Evolutionary conservation across 805 yeast species (phyloP), one percentile per base, ranked within the genome.

Genomic region (Candida parachauliodes): DNA sequence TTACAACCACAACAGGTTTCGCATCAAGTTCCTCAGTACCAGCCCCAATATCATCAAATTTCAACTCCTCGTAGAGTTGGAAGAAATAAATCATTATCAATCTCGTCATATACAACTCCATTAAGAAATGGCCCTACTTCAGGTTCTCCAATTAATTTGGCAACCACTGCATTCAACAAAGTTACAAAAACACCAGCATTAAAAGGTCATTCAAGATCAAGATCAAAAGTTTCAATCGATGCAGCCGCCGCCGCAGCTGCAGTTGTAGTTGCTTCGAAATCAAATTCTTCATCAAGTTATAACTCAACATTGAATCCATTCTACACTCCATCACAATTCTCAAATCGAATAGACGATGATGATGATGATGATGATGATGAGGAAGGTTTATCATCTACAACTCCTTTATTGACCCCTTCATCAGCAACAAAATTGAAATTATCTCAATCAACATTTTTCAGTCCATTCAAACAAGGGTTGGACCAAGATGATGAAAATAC

Each of bases 401-500:
- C 60, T 24, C 58, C 57, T 1, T 26, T 55, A 18, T 54, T 52
- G 29, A 46, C 58, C 2, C 54, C 54, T 2, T 12, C 28, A 10
- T 8, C 7, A 8, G 24, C 24, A 2, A 28, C 41, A 15, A 39
- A 30, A 10, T 25, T 28, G 8, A 35, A 34, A 14, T 27, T n/a
- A n/a, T 30, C 34, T 8, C 22, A 28, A 9, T 32, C 43, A 3
- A 40, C 46, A 4, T 45, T 40, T 32, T 47, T 47, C 26, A 47
- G 50, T 41, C 44, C 49, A 3, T 37, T 47, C 12, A 40, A 25
- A 14, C 21, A 32, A 16, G 15, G 4, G 8, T 39, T 62, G 17
- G 68, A 62, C 30, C 50, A 57, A 34, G 68, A 64, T 37, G 70
- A 58, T 35, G 68, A 64, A 37, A 70, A 66, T 32, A 65, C 66